Evolutionary conservation across 1,284 basidiomycete species (phyloP), one percentile per base, ranked within the genome.

Genomic region (Ganoderma meredithae): DNA sequence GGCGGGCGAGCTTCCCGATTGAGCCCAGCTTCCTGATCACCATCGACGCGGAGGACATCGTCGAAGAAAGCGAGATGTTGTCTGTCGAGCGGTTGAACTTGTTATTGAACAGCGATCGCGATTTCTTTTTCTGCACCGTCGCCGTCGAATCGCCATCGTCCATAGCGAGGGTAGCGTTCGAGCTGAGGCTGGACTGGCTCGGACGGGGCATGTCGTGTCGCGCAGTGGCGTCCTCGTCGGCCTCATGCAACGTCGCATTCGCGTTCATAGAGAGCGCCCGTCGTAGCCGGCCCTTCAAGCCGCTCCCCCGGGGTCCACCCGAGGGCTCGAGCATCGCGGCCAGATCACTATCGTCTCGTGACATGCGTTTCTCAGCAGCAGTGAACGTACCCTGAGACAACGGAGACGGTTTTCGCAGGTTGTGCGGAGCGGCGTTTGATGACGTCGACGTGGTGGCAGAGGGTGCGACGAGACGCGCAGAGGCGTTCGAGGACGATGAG

Each of bases 21-120:
- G 92, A 92, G 39, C 97, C 97, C 63, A 99, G 90, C 83, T 98
- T 99, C 75, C 97, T 90, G 76, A 99, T 97, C 90, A 99, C 98
- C 79, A 99, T 94, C 67, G 94, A 96, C 9, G 97, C 97, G 65
- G 94, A 96, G 70, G 93, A 95, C 74, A 98, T 97, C 55, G 97
- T 98, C n/a, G 95, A 97, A 40, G 93, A 95, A 62, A 99, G 89
- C 41, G 96, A 98, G 71, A 99, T 97, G 80, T 99, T 99, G 80
- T 99, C 97, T 56, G 96, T 98, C 66, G 94, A 96, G 61, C 93
- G 92, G 79, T 99, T 99, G 76, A 96, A 83, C 73, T 94, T 91
- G 72, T 93, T 91, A 81, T 96, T 97, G 86, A 99, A 97, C 71
- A 97, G 79, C 53, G 92, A 88, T 13, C 90, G 87, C 56, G 87